phyloP scores from a whole-genome alignment of 257 asterid species.

The Solanum peruvianum region DNA sequence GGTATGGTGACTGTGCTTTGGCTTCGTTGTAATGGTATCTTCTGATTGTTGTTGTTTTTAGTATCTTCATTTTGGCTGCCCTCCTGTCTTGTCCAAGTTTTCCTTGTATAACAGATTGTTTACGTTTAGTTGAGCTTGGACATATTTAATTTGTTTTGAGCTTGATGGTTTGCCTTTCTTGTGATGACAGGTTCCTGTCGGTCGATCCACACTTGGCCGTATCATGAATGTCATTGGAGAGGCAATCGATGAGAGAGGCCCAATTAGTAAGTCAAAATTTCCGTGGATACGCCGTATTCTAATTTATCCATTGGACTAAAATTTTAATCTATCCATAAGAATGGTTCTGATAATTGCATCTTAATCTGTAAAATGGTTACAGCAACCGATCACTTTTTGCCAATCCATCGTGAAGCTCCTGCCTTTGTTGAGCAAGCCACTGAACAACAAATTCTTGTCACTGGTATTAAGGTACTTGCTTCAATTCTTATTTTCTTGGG shows the following conservation, averaged over 20 bases:
- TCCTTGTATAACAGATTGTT: neutral
- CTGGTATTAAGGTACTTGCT: conserved; percentile 81
- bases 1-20: neutral
- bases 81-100: neutral
- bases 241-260: conserved; percentile 86
- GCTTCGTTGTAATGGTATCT: neutral
- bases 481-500: neutral
- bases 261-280: conserved; percentile 42
- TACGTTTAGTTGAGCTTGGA: neutral
- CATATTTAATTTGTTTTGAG: neutral
- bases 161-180: neutral
- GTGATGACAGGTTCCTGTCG: conserved; percentile 73
- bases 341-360: neutral
- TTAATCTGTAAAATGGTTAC: conserved; percentile 7
- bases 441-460: conserved; percentile 88
- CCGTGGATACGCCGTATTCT: neutral
- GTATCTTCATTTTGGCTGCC: neutral
- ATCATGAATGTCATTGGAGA: conserved; percentile 94
- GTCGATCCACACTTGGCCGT: conserved; percentile 95
- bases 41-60: neutral
- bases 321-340: neutral
- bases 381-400: conserved; percentile 81
- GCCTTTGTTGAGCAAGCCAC: conserved; percentile 93
- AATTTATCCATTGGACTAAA: neutral
- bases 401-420: conserved; percentile 98